phyloP scores from a whole-genome alignment of 225 moss, liverwort and hornwort species.

The Antitrichia curtipendula region DNA sequence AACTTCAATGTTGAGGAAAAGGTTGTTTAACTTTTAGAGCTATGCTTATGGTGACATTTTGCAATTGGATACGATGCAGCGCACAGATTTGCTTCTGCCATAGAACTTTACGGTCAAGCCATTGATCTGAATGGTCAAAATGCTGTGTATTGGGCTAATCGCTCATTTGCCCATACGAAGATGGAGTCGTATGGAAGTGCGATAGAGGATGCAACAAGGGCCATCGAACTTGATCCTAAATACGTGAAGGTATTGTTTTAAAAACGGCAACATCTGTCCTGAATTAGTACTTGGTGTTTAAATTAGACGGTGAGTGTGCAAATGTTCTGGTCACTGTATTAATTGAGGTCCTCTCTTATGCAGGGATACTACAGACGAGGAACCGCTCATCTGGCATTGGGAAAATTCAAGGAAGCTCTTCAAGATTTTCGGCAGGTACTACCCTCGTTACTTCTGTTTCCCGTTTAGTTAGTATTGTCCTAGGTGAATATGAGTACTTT shows the following conservation, averaged over 20 bases:
- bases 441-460: not conserved
- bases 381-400: constrained; percentile 87
- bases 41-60: not conserved
- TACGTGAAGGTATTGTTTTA: constrained; percentile 70
- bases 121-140: constrained; percentile 70
- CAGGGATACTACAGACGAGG: constrained; percentile 99
- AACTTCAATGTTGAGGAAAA: not conserved
- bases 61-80: constrained; percentile 33
- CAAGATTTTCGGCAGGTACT: constrained; percentile 91
- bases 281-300: not conserved
- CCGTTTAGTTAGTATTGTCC: not conserved
- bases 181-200: constrained; percentile 98
- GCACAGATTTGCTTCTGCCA: constrained; percentile 51
- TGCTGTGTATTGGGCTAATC: constrained; percentile 95
- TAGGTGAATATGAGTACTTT: not conserved
- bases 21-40: not conserved
- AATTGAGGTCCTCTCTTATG: not conserved
- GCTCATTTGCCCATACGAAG: constrained; percentile 88
- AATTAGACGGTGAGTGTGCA: not conserved
- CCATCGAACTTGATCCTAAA: constrained; percentile 72
- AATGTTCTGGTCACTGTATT: not conserved
- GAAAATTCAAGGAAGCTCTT: constrained; percentile 84
- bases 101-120: constrained; percentile 78
- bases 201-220: constrained; percentile 73
- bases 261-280: not conserved